These are phyloP conservation scores for Ustilago trichophora DNA, from an alignment of 1,284 basidiomycete genomes.

Conservation along the genomic window DNA sequence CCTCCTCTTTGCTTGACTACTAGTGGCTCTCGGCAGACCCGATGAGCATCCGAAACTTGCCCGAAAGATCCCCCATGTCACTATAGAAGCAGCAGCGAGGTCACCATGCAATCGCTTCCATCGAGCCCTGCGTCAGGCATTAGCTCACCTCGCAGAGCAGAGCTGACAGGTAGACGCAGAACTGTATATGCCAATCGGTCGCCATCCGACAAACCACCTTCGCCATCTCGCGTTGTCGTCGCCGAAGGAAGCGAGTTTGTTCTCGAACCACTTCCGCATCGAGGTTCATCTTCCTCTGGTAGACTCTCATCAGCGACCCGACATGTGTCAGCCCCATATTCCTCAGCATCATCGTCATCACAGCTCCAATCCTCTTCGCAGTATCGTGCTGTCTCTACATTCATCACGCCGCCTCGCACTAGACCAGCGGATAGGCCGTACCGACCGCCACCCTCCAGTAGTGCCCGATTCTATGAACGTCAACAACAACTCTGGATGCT, in stretches of 20 bases:
- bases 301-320: neutral
- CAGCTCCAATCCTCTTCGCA: neutral
- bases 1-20: neutral
- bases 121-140: constrained; percentile 3
- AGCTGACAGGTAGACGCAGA: constrained; percentile 5
- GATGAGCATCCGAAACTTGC: neutral
- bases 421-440: constrained; percentile 26
- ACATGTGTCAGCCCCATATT: constrained; percentile 9
- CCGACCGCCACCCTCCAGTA: constrained; percentile 43
- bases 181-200: neutral
- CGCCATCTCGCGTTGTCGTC: constrained; percentile 14
- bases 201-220: neutral
- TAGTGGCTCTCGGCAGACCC: constrained; percentile 1
- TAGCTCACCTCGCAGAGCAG: constrained; percentile 3
- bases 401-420: constrained; percentile 15
- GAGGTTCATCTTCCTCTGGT: constrained; percentile 1
- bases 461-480: constrained; percentile 35
- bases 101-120: constrained; percentile 3
- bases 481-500: constrained; percentile 33
- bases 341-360: constrained; percentile 1
- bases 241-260: constrained; percentile 40
- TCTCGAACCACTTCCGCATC: constrained; percentile 20
- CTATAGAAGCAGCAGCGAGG: neutral
- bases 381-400: constrained; percentile 10
- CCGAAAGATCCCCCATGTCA: neutral